A percentile compares a stretch with the other conserved stretches of the same genome.
These are phyloP conservation scores for Podaxis rugospora DNA, from an alignment of 768 basidiomycete genomes.

Conservation along the genomic window DNA sequence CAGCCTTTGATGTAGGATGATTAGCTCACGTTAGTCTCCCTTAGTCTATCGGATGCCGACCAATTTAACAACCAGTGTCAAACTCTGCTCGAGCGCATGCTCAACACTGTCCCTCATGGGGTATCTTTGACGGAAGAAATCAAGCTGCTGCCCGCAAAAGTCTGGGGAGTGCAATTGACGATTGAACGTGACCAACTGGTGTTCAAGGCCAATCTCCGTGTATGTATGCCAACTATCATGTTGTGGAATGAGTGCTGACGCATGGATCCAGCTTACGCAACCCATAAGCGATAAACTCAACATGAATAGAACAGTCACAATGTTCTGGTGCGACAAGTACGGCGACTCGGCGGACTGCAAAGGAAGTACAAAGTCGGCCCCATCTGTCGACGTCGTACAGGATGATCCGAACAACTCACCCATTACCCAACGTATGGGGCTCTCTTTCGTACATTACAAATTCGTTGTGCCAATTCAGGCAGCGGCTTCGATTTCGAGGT, in stretches of 20 bases:
- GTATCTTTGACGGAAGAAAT: conserved; percentile 44
- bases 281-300: conserved; percentile 27
- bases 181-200: conserved; percentile 32
- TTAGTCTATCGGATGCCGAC: conserved; percentile 26
- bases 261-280: conserved; percentile 27
- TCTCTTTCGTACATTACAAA: conserved; percentile 35
- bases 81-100: conserved; percentile 37
- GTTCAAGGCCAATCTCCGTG: conserved; percentile 36
- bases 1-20: background rate
- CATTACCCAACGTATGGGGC: conserved; percentile 28
- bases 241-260: background rate
- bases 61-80: conserved; percentile 35
- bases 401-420: conserved; percentile 34
- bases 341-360: conserved; percentile 30
- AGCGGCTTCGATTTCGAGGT: conserved; percentile 38
- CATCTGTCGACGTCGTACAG: conserved; percentile 24
- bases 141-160: conserved; percentile 36
- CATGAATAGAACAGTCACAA: conserved; percentile 33
- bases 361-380: conserved; percentile 27
- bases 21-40: background rate
- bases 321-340: conserved; percentile 39
- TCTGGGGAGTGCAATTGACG: conserved; percentile 31
- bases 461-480: conserved; percentile 39
- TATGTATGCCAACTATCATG: conserved; percentile 18
- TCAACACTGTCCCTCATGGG: conserved; percentile 41